These are phyloP conservation scores for Tripterygium wilfordii DNA, from an alignment of 177 flowering plant genomes.

Conservation along the genomic window DNA sequence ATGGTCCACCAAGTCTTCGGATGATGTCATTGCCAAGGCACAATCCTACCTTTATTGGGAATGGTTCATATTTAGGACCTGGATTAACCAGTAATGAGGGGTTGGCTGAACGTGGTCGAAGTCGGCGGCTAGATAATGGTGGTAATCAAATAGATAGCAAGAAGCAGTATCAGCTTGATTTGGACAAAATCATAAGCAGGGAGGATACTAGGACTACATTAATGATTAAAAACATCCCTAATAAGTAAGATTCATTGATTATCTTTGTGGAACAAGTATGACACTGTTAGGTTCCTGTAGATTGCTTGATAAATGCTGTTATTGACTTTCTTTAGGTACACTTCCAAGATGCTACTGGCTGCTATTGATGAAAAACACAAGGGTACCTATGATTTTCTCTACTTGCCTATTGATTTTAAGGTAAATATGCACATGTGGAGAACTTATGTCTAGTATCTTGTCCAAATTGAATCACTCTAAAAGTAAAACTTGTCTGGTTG, in stretches of 20 bases:
- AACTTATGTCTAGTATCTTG: neutral
- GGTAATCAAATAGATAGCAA: conserved; percentile 70
- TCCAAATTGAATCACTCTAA: conserved; percentile 10
- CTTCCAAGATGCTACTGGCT: conserved; percentile 92
- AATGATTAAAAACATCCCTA: conserved; percentile 98
- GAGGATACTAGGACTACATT: conserved; percentile 92
- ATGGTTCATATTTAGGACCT: conserved; percentile 44
- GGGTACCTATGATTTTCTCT: conserved; percentile 91
- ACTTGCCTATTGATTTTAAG: conserved; percentile 98
- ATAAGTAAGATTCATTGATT: conserved; percentile 54
- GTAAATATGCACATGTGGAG: conserved; percentile 28
- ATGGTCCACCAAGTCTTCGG: conserved; percentile 60
- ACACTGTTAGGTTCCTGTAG: neutral
- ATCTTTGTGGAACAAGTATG: neutral
- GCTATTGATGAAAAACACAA: conserved; percentile 91
- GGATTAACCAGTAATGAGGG: conserved; percentile 39
- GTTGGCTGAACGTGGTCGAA: conserved; percentile 60
- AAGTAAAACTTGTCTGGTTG: conserved; percentile 15
- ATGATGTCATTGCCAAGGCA: conserved; percentile 68
- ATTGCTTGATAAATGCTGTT: neutral
- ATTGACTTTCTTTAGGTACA: conserved; percentile 52
- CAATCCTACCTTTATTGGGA: conserved; percentile 49
- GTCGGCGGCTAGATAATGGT: conserved; percentile 55
- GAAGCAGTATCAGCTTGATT: conserved; percentile 85
- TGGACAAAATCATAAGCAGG: conserved; percentile 80